These are phyloP conservation scores for Camelina hispida DNA, from an alignment of 345 rosid species.

Conservation along the genomic window DNA sequence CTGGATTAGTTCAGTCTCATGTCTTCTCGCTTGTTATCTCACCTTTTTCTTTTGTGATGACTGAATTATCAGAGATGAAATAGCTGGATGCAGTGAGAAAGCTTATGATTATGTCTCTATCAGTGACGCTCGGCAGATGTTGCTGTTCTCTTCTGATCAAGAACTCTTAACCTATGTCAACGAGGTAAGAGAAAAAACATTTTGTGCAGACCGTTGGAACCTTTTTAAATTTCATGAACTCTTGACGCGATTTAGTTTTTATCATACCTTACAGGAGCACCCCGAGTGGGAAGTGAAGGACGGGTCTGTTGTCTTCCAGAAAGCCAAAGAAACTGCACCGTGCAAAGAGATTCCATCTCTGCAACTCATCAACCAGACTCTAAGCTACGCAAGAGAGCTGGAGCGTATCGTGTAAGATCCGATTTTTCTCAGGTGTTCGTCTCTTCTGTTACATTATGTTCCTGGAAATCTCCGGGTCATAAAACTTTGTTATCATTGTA, in stretches of 20 bases:
- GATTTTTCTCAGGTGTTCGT: conserved; percentile 16
- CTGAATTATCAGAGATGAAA: conserved; percentile 70
- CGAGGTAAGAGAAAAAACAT: conserved; percentile 53
- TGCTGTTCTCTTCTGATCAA: conserved; percentile 79
- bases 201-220: not conserved
- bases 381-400: conserved; percentile 96
- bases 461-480: not conserved
- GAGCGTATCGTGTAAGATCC: conserved; percentile 85
- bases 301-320: conserved; percentile 79
- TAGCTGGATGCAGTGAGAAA: conserved; percentile 99
- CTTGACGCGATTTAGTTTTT: not conserved
- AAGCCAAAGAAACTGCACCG: conserved; percentile 87
- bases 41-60: not conserved
- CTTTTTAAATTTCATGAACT: not conserved
- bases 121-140: conserved; percentile 69
- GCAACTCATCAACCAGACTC: conserved; percentile 94
- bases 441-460: conserved; percentile 19
- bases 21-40: not conserved
- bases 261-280: conserved; percentile 66
- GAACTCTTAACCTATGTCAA: conserved; percentile 73
- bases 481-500: conserved; percentile 34
- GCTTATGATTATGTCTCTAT: conserved; percentile 88
- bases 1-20: conserved; percentile 10
- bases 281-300: conserved; percentile 91
- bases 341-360: conserved; percentile 98